These are phyloP conservation scores for Artemisia tridentata DNA, from an alignment of 129 eudicot species.

Conservation along the genomic window DNA sequence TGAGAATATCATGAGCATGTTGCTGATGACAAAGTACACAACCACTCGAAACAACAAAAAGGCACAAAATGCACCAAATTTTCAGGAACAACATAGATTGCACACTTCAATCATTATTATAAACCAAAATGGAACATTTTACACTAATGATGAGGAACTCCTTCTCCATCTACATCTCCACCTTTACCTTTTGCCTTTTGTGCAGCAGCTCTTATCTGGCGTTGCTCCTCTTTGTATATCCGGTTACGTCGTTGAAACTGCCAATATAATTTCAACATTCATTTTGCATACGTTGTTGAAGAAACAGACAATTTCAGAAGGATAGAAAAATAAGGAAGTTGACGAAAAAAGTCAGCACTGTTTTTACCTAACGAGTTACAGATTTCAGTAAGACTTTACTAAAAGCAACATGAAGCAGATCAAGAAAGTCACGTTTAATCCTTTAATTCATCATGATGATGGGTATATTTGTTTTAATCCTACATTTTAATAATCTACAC, in stretches of 20 bases:
- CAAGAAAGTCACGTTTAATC: no score
- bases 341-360: neutral
- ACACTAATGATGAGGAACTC: constrained; percentile 53
- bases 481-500: no score
- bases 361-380: neutral
- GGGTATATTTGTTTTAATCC: no score
- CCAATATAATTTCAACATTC: constrained; percentile 25
- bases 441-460: no score
- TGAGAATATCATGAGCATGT: constrained; percentile 24
- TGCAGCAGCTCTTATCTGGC: constrained; percentile 89
- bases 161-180: constrained; percentile 51
- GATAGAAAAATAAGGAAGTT: neutral
- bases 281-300: neutral
- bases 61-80: constrained; percentile 29
- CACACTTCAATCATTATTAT: constrained; percentile 46
- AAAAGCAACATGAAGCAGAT: no score
- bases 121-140: constrained; percentile 24
- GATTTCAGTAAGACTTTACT: no score
- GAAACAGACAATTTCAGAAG: neutral
- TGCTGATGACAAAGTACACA: constrained; percentile 29
- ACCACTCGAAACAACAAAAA: constrained; percentile 34
- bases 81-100: constrained; percentile 30
- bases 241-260: constrained; percentile 93
- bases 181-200: constrained; percentile 71
- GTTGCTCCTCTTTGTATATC: constrained; percentile 95